Evolutionary conservation across 139 green algal species (phyloP).

Genomic region (Pseudopediastrum boryanum): DNA sequence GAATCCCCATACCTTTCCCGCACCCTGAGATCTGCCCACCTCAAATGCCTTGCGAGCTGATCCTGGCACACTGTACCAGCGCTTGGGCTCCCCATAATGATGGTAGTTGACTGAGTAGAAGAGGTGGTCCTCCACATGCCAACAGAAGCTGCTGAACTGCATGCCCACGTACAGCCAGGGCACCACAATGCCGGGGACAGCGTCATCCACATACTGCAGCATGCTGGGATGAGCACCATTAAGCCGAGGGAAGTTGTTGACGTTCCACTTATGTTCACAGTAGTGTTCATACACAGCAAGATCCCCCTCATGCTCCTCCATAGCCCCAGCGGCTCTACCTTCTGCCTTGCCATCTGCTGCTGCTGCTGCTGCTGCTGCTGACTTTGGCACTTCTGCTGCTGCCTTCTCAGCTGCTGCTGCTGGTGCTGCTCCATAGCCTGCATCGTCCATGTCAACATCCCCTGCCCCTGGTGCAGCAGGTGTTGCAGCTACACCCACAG

Average conservation of each 20-base stretch:
- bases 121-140: conserved; percentile 89
- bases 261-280: conserved; percentile 70
- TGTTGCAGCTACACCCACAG: too few relatives aligned
- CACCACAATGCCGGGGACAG: conserved; percentile 39
- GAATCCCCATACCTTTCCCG: too few relatives aligned
- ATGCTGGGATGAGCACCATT: conserved; percentile 55
- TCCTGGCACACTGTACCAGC: conserved; percentile 75
- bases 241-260: conserved; percentile 75
- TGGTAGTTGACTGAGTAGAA: conserved; percentile 91
- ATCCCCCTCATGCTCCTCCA: not conserved
- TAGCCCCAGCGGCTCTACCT: not conserved
- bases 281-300: conserved; percentile 49
- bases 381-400: not conserved
- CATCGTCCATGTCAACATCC: not conserved
- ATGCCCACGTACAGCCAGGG: conserved; percentile 84
- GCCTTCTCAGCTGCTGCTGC: not conserved
- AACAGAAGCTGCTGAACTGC: conserved; percentile 77
- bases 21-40: too few relatives aligned
- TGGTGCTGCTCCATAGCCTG: not conserved
- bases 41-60: conserved; percentile 60
- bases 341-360: conserved; percentile 12
- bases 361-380: conserved; percentile 17
- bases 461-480: too few relatives aligned
- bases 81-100: conserved; percentile 74
- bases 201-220: conserved; percentile 48